Percentiles rank a stretch among this genome's conserved stretches.
These are phyloP conservation scores for Porphyrellus sp. DNA, from an alignment of 1,284 basidiomycete genomes.

Conservation along the genomic window DNA sequence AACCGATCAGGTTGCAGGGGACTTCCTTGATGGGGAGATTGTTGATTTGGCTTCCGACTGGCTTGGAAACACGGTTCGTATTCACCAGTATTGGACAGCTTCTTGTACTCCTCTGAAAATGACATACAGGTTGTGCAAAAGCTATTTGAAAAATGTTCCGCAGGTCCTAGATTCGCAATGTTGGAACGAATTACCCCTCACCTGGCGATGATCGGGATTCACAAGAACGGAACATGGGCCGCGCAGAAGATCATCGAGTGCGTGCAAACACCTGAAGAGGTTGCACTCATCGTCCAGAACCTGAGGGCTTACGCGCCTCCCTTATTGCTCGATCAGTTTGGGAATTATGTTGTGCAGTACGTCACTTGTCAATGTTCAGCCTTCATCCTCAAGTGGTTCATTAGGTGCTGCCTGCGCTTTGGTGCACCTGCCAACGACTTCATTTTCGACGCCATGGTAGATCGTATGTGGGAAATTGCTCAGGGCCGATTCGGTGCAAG, in stretches of 20 bases:
- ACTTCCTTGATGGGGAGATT: conserved; percentile 88
- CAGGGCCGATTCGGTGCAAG: conserved; percentile 96
- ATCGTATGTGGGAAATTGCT: conserved; percentile 97
- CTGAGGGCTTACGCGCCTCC: conserved; percentile 91
- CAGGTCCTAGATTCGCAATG: conserved; percentile 79
- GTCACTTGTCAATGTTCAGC: conserved; percentile 30
- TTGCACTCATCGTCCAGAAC: conserved; percentile 81
- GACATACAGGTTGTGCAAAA: conserved; percentile 82
- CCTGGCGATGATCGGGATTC: conserved; percentile 95
- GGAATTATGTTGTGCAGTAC: conserved; percentile 97
- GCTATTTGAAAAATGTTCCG: conserved; percentile 88
- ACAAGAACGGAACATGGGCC: conserved; percentile 99
- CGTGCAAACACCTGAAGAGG: conserved; percentile 85
- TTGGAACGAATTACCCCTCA: conserved; percentile 92
- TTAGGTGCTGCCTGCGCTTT: conserved; percentile 87
- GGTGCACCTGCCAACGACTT: conserved; percentile 88
- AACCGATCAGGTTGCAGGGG: conserved; percentile 84
- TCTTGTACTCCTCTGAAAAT: conserved; percentile 14
- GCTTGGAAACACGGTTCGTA: conserved; percentile 92
- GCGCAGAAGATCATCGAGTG: conserved; percentile 99
- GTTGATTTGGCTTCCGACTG: conserved; percentile 97
- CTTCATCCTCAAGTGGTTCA: conserved; percentile 3
- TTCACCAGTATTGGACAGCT: neutral
- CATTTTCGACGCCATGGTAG: conserved; percentile 97
- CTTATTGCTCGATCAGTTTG: conserved; percentile 92